phyloP scores from a whole-genome alignment of 139 green algal genomes.

The Chlamydomonas applanata region DNA sequence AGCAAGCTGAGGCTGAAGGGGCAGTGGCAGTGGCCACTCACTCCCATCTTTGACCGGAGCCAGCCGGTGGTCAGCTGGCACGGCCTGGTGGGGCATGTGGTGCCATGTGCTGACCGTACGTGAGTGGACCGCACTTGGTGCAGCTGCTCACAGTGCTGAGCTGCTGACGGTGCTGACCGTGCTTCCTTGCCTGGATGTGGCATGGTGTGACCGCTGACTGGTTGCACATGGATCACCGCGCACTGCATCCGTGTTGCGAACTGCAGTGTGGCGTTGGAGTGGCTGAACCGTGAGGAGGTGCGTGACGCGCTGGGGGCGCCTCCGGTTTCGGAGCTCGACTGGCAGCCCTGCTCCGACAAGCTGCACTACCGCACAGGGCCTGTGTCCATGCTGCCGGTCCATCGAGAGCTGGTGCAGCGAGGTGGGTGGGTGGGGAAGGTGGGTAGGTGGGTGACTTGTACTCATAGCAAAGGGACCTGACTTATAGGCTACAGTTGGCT shows the following conservation, averaged over 20 bases:
- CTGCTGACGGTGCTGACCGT: no score
- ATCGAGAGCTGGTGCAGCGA: constrained; percentile 29
- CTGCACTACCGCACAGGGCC: constrained; percentile 32
- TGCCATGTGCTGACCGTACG: constrained; percentile 30
- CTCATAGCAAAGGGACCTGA: no score
- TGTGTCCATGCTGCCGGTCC: constrained; percentile 49
- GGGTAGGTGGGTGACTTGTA: no score
- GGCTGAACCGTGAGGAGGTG: constrained; percentile 49
- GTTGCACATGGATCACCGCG: background rate
- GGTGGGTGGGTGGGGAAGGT: constrained; percentile 12
- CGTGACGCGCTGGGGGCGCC: constrained; percentile 45
- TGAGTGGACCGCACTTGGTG: no score
- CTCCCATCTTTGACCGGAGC: background rate
- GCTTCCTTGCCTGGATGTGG: no score
- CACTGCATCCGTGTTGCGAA: no score
- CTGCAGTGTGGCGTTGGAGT: constrained; percentile 38
- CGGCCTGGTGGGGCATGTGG: constrained; percentile 21
- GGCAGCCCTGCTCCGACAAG: constrained; percentile 43
- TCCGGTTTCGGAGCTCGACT: constrained; percentile 26
- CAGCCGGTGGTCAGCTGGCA: background rate
- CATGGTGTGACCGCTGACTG: background rate
- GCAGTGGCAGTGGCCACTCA: constrained; percentile 13
- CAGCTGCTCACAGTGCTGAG: no score
- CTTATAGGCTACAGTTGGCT: no score
- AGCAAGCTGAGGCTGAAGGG: no score